These are phyloP conservation scores for Teratosphaeria viscida DNA, from an alignment of 2,329 filamentous ascomycete genomes.

Conservation along the genomic window DNA sequence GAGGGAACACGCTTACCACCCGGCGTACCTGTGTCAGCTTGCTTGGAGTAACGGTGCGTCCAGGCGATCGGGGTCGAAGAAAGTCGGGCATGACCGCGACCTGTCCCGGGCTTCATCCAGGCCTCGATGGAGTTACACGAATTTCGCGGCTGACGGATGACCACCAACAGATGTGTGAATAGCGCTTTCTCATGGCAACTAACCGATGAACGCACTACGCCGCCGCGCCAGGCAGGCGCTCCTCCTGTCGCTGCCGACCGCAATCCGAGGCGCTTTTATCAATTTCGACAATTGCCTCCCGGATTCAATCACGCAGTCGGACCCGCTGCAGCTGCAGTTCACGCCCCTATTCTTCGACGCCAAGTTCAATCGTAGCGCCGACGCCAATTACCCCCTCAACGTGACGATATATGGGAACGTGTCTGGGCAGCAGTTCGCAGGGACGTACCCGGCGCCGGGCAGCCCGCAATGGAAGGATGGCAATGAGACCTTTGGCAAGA, in stretches of 20 bases:
- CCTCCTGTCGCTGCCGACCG: constrained; percentile 19
- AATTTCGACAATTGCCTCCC: constrained; percentile 76
- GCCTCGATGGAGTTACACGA: neutral
- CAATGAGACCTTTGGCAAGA: constrained; percentile 62
- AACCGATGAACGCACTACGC: neutral
- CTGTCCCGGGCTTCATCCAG: neutral
- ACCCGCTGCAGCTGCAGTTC: constrained; percentile 62
- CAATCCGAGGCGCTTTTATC: constrained; percentile 55
- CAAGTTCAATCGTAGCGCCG: constrained; percentile 49
- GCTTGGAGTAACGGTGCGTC: neutral
- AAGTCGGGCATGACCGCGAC: neutral
- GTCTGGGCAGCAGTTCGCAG: constrained; percentile 54
- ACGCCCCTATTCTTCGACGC: constrained; percentile 65
- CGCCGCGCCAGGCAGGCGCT: constrained; percentile 10
- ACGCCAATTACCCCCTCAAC: constrained; percentile 52
- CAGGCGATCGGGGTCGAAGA: neutral
- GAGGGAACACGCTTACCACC: neutral
- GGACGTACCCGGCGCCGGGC: constrained; percentile 47
- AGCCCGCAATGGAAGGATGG: constrained; percentile 53
- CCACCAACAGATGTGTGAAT: neutral
- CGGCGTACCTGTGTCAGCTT: neutral
- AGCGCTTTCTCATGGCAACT: neutral
- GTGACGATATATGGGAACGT: constrained; percentile 88
- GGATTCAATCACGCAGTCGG: constrained; percentile 46
- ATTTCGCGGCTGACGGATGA: neutral